These are phyloP conservation scores for Trichophyton simii DNA, from an alignment of 2,329 filamentous ascomycete genomes.

Conservation along the genomic window DNA sequence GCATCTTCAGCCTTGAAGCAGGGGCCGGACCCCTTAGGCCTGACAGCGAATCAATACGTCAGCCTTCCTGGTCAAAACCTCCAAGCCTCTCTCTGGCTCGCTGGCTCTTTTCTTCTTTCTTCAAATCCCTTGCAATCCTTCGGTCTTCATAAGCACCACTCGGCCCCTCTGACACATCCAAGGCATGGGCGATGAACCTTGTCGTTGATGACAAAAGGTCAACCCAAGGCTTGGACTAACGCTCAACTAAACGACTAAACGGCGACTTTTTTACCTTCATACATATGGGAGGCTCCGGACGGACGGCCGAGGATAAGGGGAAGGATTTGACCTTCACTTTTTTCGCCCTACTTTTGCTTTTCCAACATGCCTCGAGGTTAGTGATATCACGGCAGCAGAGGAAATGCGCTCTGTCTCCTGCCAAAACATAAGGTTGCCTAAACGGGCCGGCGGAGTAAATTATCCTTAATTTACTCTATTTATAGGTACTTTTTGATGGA, in stretches of 20 bases:
- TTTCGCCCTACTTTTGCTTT: too few species aligned
- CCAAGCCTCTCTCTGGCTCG: not conserved
- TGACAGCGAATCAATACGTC: not conserved
- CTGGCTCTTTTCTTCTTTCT: too few species aligned
- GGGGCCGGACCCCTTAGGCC: not conserved
- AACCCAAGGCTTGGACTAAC: not conserved
- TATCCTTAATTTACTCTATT: not conserved
- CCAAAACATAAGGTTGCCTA: not conserved
- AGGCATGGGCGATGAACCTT: not conserved
- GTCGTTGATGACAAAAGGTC: not conserved
- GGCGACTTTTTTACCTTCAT: too few species aligned
- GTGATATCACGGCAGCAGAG: not conserved
- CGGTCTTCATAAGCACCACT: not conserved
- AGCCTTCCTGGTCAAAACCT: not conserved
- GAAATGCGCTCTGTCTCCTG: not conserved
- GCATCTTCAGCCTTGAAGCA: not conserved
- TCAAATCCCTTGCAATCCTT: not conserved
- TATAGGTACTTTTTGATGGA: not conserved
- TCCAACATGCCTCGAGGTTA: too few species aligned
- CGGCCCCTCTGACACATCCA: not conserved
- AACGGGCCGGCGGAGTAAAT: not conserved
- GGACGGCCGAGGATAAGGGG: too few species aligned
- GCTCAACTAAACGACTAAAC: too few species aligned
- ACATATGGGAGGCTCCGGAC: too few species aligned
- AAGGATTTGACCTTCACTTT: too few species aligned